These are phyloP conservation scores for Penicillium nordicum DNA, from an alignment of 2,329 filamentous ascomycete genomes.

Conservation along the genomic window DNA sequence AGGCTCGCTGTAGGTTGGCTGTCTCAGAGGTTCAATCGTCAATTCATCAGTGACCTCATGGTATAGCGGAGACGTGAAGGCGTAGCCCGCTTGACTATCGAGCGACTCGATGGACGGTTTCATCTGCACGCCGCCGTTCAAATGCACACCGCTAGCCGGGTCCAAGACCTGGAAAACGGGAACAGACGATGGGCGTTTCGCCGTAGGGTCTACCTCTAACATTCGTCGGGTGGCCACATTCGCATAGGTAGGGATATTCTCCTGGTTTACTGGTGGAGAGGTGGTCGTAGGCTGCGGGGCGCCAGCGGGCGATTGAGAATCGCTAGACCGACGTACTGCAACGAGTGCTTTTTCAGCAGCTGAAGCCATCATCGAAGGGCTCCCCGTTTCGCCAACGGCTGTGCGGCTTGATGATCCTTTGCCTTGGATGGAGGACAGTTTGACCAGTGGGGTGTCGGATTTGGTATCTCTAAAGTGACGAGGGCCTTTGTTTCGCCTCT, in stretches of 20 bases:
- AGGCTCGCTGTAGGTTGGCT: constrained; percentile 34
- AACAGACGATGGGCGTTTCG: constrained; percentile 24
- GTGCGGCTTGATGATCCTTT: constrained; percentile 30
- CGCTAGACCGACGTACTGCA: constrained; percentile 38
- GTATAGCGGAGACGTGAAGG: constrained; percentile 30
- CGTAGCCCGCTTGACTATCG: constrained; percentile 23
- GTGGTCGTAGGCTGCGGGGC: constrained; percentile 2
- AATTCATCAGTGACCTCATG: constrained; percentile 25
- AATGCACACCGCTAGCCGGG: constrained; percentile 12
- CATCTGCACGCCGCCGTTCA: constrained; percentile 18
- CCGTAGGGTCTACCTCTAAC: constrained; percentile 11
- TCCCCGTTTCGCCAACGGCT: constrained; percentile 13
- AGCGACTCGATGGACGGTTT: constrained; percentile 34
- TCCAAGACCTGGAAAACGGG: constrained; percentile 15
- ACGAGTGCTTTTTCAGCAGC: constrained; percentile 40
- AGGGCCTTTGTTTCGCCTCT: constrained; percentile 14
- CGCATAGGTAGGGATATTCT: constrained; percentile 36
- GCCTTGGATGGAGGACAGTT: constrained; percentile 27
- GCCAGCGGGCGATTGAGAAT: constrained; percentile 26
- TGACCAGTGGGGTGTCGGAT: constrained; percentile 24
- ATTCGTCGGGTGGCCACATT: constrained; percentile 29
- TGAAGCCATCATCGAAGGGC: constrained; percentile 27
- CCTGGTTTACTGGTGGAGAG: constrained; percentile 16
- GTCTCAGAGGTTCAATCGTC: constrained; percentile 23
- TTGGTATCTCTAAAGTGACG: constrained; percentile 19